Base-by-base conservation (phyloP, 106 monocot genomes). In the Agapanthus africanus region DNA sequence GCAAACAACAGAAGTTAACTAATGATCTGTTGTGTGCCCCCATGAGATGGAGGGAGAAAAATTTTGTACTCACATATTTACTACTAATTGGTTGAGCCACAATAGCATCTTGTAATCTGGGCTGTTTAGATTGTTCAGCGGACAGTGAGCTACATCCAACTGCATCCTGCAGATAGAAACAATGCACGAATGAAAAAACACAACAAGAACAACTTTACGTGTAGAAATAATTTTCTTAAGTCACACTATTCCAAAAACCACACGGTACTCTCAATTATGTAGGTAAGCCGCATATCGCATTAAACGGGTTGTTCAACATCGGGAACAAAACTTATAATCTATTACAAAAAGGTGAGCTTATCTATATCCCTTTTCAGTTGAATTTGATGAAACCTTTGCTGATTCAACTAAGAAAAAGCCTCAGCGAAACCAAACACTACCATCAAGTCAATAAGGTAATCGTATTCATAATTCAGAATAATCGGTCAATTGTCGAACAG, bases 21-120 rank as follows among this genome's bases (percentile, higher is more conserved):
- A n/a, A n/a, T n/a, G n/a, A n/a, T n/a, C n/a, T n/a, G n/a, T n/a
- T n/a, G n/a, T n/a, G n/a, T n/a, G n/a, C n/a, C n/a, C n/a, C n/a
- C n/a, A n/a, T 11, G 56, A 18, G 23, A 4, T 26, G 10, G 56
- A 28, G 36, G 4, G 28, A 36, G 16, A 59, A 2, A 59, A 32
- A 59, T 28, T 31, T 18, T 13, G 4, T 61, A 36, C 61, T 61
- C 61, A 61, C 61, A 61, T 61, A 36, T 61, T 36, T 61, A 25
- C 61, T 61, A 61, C 35, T 61, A 19, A 61, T 61, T 19, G 61
- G 61, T 36, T 61, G 61, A 36, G 19, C 61, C 33, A 19, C 5
- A 61, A 61, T 61, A 61, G 61, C n/a, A 36, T 33, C 61, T 35
- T 61, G 19, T n/a, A 61, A 18, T n/a, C n/a, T 61, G 33, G 61